phyloP scores from a whole-genome alignment of 352 stramenopile species.

The Phytophthora brassicae region DNA sequence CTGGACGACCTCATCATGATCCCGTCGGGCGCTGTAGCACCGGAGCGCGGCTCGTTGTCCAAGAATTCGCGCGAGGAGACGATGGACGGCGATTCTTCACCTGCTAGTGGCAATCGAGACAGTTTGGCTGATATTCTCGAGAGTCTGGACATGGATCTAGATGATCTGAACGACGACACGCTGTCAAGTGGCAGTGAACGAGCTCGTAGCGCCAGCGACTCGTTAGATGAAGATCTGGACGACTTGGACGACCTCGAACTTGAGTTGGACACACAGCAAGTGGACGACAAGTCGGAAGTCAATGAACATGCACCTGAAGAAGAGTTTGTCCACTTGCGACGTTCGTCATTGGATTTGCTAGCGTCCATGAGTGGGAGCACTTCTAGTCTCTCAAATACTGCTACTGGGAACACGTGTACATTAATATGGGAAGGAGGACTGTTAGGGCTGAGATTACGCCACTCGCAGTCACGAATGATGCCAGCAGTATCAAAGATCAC shows the following conservation, averaged over 20 bases:
- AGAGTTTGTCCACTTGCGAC: constrained; percentile 61
- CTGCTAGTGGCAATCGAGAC: constrained; percentile 48
- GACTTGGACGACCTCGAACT: constrained; percentile 29
- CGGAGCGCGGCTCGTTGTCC: constrained; percentile 65
- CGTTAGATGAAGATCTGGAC: constrained; percentile 48
- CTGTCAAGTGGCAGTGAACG: constrained; percentile 35
- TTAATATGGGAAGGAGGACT: constrained; percentile 84
- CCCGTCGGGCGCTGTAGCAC: constrained; percentile 46
- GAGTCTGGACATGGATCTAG: constrained; percentile 83
- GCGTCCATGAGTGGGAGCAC: constrained; percentile 66
- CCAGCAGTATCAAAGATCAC: constrained; percentile 85
- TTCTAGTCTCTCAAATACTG: constrained; percentile 53
- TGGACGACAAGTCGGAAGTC: constrained; percentile 43
- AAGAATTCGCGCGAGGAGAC: constrained; percentile 52
- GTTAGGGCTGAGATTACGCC: constrained; percentile 70
- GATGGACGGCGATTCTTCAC: constrained; percentile 28
- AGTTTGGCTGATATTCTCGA: constrained; percentile 83
- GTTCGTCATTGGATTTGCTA: constrained; percentile 75
- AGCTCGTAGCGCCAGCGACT: constrained; percentile 41
- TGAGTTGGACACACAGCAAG: constrained; percentile 41
- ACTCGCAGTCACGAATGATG: constrained; percentile 81
- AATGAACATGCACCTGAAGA: constrained; percentile 67
- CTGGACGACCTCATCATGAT: constrained; percentile 88
- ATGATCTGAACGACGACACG: constrained; percentile 61
- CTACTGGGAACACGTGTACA: constrained; percentile 72